Evolutionary conservation across 179 eudicot species (phyloP).

Genomic region (Spinacia oleracea): DNA sequence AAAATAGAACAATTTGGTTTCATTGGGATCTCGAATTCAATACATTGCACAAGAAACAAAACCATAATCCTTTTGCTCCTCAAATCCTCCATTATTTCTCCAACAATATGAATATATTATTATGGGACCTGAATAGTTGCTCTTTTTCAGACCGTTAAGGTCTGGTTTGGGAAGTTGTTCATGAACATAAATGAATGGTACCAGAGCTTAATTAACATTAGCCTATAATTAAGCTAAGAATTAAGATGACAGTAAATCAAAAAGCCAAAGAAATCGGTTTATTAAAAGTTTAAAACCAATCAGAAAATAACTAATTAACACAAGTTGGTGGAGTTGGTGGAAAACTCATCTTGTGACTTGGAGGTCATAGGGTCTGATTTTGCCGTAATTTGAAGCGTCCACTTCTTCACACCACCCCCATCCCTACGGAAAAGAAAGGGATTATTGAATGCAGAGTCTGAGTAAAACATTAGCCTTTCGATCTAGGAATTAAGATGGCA

Average conservation of each 20-base stretch:
- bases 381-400: background rate
- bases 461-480: too few relatives aligned
- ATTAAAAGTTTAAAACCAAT: too few relatives aligned
- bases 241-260: too few relatives aligned
- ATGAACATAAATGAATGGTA: too few relatives aligned
- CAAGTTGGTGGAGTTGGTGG: too few relatives aligned
- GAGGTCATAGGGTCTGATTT: background rate
- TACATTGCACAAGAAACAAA: slow-evolving; percentile 11
- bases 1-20: background rate
- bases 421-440: background rate
- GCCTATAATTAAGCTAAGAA: too few relatives aligned
- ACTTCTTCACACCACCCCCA: background rate
- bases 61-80: background rate
- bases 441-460: background rate
- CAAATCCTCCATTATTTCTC: background rate
- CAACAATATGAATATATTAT: background rate
- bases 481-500: too few relatives aligned
- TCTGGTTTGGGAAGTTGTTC: too few relatives aligned
- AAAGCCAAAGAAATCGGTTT: too few relatives aligned
- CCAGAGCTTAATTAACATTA: too few relatives aligned
- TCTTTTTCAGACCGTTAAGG: background rate
- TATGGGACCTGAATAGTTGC: background rate
- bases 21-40: background rate
- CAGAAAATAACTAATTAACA: too few relatives aligned
- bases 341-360: too few relatives aligned